Evolutionary conservation across 2,329 filamentous ascomycete species (phyloP).

Genomic region (Trichoderma hamatum): DNA sequence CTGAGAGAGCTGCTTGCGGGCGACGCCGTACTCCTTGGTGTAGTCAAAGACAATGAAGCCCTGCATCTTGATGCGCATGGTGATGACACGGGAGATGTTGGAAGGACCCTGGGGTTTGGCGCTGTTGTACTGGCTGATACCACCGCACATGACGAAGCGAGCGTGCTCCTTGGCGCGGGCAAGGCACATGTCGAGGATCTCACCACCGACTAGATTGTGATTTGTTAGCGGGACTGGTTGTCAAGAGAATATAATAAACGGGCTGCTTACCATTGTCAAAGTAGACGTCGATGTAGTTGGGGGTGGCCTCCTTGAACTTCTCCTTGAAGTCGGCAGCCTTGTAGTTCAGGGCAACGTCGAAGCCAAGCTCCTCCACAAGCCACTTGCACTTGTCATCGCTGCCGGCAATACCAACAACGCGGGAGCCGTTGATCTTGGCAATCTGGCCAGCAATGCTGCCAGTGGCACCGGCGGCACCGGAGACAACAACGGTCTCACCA

Average conservation of each 20-base stretch:
- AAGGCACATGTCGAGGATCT: slow-evolving; percentile 69
- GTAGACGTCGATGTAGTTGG: slow-evolving; percentile 66
- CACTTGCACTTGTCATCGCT: slow-evolving; percentile 68
- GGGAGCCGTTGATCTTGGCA: slow-evolving; percentile 68
- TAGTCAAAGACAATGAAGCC: slow-evolving; percentile 77
- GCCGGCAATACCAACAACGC: slow-evolving; percentile 68
- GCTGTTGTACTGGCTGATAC: slow-evolving; percentile 70
- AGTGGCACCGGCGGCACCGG: slow-evolving; percentile 76
- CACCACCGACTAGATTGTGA: slow-evolving; percentile 59
- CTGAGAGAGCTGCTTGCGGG: slow-evolving; percentile 61
- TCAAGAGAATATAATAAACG: background rate
- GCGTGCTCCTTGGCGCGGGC: slow-evolving; percentile 63
- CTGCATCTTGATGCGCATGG: slow-evolving; percentile 64
- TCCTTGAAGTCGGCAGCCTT: slow-evolving; percentile 64
- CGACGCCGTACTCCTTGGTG: slow-evolving; percentile 57
- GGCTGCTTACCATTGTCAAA: slow-evolving; percentile 63
- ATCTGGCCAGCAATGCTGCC: slow-evolving; percentile 78
- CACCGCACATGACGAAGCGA: slow-evolving; percentile 72
- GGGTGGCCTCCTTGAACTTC: slow-evolving; percentile 62
- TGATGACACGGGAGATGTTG: slow-evolving; percentile 56
- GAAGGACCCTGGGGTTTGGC: slow-evolving; percentile 58
- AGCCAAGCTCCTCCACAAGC: slow-evolving; percentile 65
- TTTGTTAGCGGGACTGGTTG: background rate
- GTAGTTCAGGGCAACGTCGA: slow-evolving; percentile 70
- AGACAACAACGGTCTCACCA: slow-evolving; percentile 76